These are phyloP conservation scores for Phytopythium boreale DNA, from an alignment of 352 stramenopile species.

Conservation along the genomic window DNA sequence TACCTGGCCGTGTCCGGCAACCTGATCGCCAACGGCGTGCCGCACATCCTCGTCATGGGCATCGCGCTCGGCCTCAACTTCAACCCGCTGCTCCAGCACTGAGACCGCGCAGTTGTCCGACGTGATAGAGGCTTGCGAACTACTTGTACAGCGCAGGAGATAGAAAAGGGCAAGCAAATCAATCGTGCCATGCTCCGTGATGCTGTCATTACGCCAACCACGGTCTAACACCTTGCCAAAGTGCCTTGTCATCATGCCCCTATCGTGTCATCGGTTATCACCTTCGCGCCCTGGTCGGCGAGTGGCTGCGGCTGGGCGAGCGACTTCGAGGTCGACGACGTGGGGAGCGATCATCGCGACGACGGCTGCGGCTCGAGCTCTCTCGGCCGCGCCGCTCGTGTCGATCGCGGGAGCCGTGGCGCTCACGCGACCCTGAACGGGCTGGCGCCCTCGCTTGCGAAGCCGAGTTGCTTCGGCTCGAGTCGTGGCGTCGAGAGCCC, in stretches of 20 bases:
- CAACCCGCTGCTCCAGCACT: slow-evolving; percentile 42
- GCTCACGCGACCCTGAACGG: neutral
- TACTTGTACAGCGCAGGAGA: neutral
- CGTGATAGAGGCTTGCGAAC: neutral
- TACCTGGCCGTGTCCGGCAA: slow-evolving; percentile 67
- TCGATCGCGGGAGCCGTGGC: neutral
- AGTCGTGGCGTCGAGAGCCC: neutral
- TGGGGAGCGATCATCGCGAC: slow-evolving; percentile 4
- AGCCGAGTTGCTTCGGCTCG: neutral
- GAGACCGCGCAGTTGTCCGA: neutral
- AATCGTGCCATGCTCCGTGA: neutral
- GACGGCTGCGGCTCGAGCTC: neutral
- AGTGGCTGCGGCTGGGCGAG: neutral
- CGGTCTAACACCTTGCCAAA: neutral
- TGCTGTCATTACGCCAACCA: neutral
- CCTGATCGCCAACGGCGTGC: slow-evolving; percentile 64
- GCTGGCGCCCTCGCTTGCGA: neutral
- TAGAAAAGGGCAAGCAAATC: neutral
- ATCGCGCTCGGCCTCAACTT: slow-evolving; percentile 55
- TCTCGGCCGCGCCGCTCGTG: neutral
- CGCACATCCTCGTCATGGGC: slow-evolving; percentile 63
- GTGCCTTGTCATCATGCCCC: neutral
- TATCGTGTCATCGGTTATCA: neutral
- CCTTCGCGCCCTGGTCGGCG: neutral
- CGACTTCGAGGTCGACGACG: slow-evolving; percentile 3